These are phyloP conservation scores for Citrus mangshanensis DNA, from an alignment of 345 rosid genomes.

Conservation along the genomic window DNA sequence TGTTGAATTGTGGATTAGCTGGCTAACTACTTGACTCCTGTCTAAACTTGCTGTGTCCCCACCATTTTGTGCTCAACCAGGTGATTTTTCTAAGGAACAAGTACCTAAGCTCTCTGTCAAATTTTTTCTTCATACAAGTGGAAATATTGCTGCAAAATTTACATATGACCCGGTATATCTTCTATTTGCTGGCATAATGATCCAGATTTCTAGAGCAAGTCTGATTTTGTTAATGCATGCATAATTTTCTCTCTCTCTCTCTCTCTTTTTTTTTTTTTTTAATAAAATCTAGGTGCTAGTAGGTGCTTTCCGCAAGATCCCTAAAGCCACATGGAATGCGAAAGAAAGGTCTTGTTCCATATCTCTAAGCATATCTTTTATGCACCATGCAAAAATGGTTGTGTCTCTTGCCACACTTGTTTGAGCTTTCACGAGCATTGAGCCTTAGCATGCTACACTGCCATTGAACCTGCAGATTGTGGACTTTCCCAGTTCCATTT, in stretches of 20 bases:
- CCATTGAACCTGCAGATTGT: slow-evolving; percentile 50
- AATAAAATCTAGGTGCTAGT: slow-evolving; percentile 46
- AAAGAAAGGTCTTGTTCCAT: slow-evolving; percentile 68
- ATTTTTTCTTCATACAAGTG: slow-evolving; percentile 63
- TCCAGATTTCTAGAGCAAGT: neutral
- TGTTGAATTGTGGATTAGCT: too few species aligned
- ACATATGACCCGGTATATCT: slow-evolving; percentile 52
- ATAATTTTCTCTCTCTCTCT: slow-evolving; percentile 9
- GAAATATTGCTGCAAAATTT: slow-evolving; percentile 76
- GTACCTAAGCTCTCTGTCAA: slow-evolving; percentile 54
- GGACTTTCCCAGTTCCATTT: slow-evolving; percentile 74
- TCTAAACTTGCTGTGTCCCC: slow-evolving; percentile 2
- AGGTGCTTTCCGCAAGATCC: slow-evolving; percentile 68
- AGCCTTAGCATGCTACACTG: slow-evolving; percentile 10
- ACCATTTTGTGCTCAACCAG: slow-evolving; percentile 12
- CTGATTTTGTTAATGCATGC: slow-evolving; percentile 2
- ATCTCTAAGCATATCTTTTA: neutral
- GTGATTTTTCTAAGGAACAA: slow-evolving; percentile 35
- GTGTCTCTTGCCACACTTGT: neutral
- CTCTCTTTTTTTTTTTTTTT: neutral
- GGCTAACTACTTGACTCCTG: neutral
- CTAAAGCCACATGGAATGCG: slow-evolving; percentile 84
- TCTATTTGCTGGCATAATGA: slow-evolving; percentile 5
- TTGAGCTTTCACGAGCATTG: neutral
- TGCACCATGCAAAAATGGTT: neutral